These are phyloP conservation scores for Lonicera japonica DNA, from an alignment of 129 eudicot genomes.

Conservation along the genomic window DNA sequence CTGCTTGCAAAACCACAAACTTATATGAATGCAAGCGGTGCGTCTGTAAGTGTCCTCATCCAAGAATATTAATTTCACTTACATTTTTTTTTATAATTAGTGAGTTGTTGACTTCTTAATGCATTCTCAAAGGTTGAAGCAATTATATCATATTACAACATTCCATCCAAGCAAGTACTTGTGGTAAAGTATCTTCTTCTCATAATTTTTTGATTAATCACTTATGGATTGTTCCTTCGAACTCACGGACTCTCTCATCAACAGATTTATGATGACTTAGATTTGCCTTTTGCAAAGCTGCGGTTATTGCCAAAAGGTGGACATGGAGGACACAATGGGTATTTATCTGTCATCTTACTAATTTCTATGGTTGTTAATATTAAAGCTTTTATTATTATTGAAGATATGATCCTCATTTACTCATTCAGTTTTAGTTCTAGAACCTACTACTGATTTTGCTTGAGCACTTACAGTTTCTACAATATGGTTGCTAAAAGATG, in stretches of 20 bases:
- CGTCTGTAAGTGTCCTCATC: slow-evolving; percentile 87
- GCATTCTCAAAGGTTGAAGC: slow-evolving; percentile 55
- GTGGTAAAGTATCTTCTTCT: slow-evolving; percentile 45
- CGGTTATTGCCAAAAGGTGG: slow-evolving; percentile 95
- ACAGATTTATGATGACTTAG: slow-evolving; percentile 88
- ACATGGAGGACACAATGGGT: slow-evolving; percentile 99
- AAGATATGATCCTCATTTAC: neutral
- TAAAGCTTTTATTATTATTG: neutral
- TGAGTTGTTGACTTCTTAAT: slow-evolving; percentile 7
- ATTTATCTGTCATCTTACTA: slow-evolving; percentile 10
- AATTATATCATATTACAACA: slow-evolving; percentile 78
- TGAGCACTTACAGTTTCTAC: too few species aligned
- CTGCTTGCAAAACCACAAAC: slow-evolving; percentile 98
- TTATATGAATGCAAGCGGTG: slow-evolving; percentile 93
- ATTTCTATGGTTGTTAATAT: slow-evolving; percentile 6
- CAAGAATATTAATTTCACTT: neutral
- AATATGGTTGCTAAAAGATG: too few species aligned
- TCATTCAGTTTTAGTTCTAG: too few species aligned
- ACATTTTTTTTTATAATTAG: neutral
- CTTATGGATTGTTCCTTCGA: slow-evolving; percentile 1
- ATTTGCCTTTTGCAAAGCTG: slow-evolving; percentile 89
- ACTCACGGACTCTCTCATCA: slow-evolving; percentile 6
- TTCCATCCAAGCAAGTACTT: slow-evolving; percentile 85
- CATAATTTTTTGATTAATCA: neutral
- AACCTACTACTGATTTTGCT: too few species aligned